Base-by-base conservation (phyloP, 2,329 filamentous ascomycete species). In the Metarhizium brunneum region DNA sequence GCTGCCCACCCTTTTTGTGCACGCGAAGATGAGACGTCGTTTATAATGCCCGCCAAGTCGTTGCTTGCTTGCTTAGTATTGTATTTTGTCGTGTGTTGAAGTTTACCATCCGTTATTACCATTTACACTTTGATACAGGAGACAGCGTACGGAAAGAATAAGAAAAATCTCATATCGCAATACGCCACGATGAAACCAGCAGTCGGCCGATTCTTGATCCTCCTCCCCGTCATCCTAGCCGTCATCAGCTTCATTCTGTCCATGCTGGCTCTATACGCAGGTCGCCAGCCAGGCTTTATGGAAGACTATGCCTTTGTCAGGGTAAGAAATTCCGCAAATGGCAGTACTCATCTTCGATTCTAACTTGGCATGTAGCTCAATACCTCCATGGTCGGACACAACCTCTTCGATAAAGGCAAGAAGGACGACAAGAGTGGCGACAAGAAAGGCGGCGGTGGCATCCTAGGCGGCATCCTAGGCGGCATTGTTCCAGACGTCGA, bases 301-400 rank as follows among this genome's bases (percentile, higher is more conserved):
- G 73, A 75, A 56, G 71, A 74, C 43, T 74, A 73, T 60, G 71
- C 69, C 53, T 61, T 75, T 48, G 63, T 71, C 43, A 65, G 73
- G 57, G 72, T 74, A 60, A 56, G 70, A 60, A 16, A 45, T 18
- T 7, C n/a, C 18, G n/a, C 20, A 18, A 7, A 18, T 11, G 7
- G 16, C 42, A 5, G 40, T 30, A 16, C 13, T 38, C 35, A 1
- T 14, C 18, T 16, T 42, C 35, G 35, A 29, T 30, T 42, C 29
- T 25, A 3, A 20, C 3, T 2, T 14, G 42, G 43, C 25, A 25
- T 14, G 8, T 32, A 73, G 71, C 58, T 74, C 29, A 73, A 74
- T 56, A 71, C 67, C 42, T 72, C 71, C 7, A 68, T 65, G 62
- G 60, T 74, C 20, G 72, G 72, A 11, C 67, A 71, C 53, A 64